Conservation (phyloP, 2,329 filamentous ascomycete species). For the Lasiodiplodia gonubiensis region DNA sequence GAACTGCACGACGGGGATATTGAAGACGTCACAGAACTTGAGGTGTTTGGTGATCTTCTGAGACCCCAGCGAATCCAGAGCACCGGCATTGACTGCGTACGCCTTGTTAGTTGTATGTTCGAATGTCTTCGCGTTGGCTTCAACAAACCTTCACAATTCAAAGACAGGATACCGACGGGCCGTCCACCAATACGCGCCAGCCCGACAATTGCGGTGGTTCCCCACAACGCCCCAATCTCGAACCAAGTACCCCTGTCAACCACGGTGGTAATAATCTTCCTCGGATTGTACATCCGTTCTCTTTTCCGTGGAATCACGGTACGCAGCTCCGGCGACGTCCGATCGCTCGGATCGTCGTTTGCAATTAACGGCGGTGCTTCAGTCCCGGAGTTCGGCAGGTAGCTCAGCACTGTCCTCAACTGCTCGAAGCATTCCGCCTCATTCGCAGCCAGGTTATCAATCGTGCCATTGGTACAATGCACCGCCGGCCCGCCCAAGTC, state of each 20-base stretch:
- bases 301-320: constrained; percentile 63
- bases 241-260: constrained; percentile 65
- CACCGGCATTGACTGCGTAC: constrained; percentile 60
- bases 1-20: constrained; percentile 68
- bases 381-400: constrained; percentile 63
- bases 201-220: constrained; percentile 65
- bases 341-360: constrained; percentile 55
- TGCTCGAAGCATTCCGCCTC: constrained; percentile 69
- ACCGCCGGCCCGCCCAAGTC: constrained; percentile 66
- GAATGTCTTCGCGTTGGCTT: neutral
- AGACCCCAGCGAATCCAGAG: constrained; percentile 64
- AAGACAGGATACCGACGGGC: constrained; percentile 64
- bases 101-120: neutral
- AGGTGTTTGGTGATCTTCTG: constrained; percentile 66
- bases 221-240: constrained; percentile 69
- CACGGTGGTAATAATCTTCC: constrained; percentile 62
- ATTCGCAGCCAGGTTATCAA: constrained; percentile 66
- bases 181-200: constrained; percentile 63
- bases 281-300: constrained; percentile 65
- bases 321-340: constrained; percentile 57
- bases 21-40: constrained; percentile 70
- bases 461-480: constrained; percentile 70
- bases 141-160: constrained; percentile 60
- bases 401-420: constrained; percentile 61
- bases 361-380: constrained; percentile 58